These are phyloP conservation scores for Yarrowia yakushimensis DNA, from an alignment of 805 yeast genomes.

Conservation along the genomic window DNA sequence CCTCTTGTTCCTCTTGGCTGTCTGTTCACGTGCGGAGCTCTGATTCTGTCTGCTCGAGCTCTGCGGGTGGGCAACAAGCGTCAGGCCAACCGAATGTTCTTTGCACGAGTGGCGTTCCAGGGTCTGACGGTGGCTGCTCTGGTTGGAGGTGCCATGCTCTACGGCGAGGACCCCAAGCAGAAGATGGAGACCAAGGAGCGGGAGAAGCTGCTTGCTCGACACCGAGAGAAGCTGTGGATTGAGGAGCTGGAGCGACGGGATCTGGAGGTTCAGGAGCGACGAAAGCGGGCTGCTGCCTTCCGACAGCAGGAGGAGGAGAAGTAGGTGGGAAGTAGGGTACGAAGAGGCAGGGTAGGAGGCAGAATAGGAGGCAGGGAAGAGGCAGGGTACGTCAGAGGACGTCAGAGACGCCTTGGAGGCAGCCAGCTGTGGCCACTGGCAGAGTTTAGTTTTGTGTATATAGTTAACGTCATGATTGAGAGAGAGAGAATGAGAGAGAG, in stretches of 20 bases:
- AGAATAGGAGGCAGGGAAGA: too few species aligned
- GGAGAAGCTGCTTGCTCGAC: conserved; percentile 72
- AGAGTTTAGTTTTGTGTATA: conserved; percentile 17
- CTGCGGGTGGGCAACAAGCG: conserved; percentile 66
- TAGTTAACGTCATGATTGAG: conserved; percentile 12
- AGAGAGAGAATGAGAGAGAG: background rate
- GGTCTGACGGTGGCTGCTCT: conserved; percentile 78
- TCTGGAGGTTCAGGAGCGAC: conserved; percentile 61
- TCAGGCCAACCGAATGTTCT: conserved; percentile 80
- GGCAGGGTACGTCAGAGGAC: too few species aligned
- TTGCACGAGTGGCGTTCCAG: conserved; percentile 87
- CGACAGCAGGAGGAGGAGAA: conserved; percentile 4
- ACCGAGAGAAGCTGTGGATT: conserved; percentile 84
- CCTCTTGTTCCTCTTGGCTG: conserved; percentile 87
- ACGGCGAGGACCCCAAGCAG: conserved; percentile 43
- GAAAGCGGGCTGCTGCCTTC: conserved; percentile 54
- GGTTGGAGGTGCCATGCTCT: conserved; percentile 71
- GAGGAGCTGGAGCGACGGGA: conserved; percentile 82
- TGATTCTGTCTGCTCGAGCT: conserved; percentile 71
- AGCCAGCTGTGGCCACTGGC: too few species aligned
- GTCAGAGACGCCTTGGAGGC: too few species aligned
- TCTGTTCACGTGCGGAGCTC: conserved; percentile 74
- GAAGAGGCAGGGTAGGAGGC: too few species aligned
- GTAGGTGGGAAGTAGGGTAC: too few species aligned
- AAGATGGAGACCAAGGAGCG: conserved; percentile 50